These are phyloP conservation scores for Botryotinia globosa DNA, from an alignment of 2,329 filamentous ascomycete genomes.

Conservation along the genomic window DNA sequence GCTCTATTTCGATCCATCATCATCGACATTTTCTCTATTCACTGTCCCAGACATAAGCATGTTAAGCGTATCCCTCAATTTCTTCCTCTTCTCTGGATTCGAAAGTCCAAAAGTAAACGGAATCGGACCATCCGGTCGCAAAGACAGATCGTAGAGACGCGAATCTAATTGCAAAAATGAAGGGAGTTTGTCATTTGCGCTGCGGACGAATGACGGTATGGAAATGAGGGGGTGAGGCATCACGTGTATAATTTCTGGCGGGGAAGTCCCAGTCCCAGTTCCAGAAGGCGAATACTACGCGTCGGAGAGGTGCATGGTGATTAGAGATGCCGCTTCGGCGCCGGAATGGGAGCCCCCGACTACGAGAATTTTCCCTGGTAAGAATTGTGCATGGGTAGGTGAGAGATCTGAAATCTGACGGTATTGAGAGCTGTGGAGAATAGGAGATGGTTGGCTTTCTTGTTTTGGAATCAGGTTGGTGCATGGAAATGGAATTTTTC, in stretches of 20 bases:
- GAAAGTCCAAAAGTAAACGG: background rate
- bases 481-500: background rate
- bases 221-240: conserved; percentile 5
- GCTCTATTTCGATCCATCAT: background rate
- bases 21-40: background rate
- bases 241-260: background rate
- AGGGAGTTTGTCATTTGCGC: background rate
- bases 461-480: too few species aligned
- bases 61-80: background rate
- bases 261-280: background rate
- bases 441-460: background rate
- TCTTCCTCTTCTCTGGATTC: background rate
- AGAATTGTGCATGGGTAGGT: background rate
- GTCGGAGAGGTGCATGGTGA: conserved; percentile 41
- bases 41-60: background rate
- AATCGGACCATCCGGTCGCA: conserved; percentile 1
- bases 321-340: conserved; percentile 16
- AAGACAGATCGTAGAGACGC: background rate
- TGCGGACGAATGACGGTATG: background rate
- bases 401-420: background rate
- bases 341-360: conserved; percentile 21
- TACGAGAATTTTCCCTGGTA: conserved; percentile 14
- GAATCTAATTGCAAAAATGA: conserved; percentile 2
- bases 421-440: conserved; percentile 13
- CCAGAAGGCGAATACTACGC: conserved; percentile 32